Percentiles rank a stretch among this genome's conserved stretches.
These are phyloP conservation scores for Dendrobium nobile DNA, from an alignment of 106 monocot genomes.

Conservation along the genomic window DNA sequence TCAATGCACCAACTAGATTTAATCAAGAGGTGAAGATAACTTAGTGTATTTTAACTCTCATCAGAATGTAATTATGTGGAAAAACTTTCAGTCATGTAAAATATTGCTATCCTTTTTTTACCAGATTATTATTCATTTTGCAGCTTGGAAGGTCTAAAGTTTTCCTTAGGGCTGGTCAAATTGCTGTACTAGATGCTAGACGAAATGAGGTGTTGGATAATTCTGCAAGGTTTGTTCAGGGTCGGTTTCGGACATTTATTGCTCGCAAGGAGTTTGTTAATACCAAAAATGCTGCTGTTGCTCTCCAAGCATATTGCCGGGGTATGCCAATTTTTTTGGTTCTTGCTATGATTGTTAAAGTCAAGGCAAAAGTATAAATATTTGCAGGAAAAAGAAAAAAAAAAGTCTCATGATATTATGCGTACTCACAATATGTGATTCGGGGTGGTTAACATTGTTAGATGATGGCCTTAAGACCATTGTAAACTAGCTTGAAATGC, in stretches of 20 bases:
- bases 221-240: slow-evolving; percentile 73
- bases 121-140: not conserved
- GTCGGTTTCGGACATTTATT: slow-evolving; percentile 50
- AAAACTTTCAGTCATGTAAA: not conserved
- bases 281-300: slow-evolving; percentile 34
- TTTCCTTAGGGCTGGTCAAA: slow-evolving; percentile 94
- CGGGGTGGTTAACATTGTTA: not conserved
- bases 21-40: not conserved
- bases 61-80: not conserved
- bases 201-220: slow-evolving; percentile 75
- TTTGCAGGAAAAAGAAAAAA: not conserved
- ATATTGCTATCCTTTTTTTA: not conserved
- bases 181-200: slow-evolving; percentile 71
- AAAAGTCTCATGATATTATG: not conserved
- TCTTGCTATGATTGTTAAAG: not conserved
- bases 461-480: not conserved
- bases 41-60: not conserved
- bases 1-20: not conserved
- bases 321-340: slow-evolving; percentile 40
- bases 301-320: slow-evolving; percentile 82
- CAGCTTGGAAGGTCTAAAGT: slow-evolving; percentile 92
- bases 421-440: not conserved
- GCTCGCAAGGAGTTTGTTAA: slow-evolving; percentile 44
- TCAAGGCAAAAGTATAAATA: not conserved
- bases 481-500: not conserved